A percentile compares a stretch with the other conserved stretches of the same genome.
These are phyloP conservation scores for Brassica hybrid DNA, from an alignment of 441 rosid species.

Conservation along the genomic window DNA sequence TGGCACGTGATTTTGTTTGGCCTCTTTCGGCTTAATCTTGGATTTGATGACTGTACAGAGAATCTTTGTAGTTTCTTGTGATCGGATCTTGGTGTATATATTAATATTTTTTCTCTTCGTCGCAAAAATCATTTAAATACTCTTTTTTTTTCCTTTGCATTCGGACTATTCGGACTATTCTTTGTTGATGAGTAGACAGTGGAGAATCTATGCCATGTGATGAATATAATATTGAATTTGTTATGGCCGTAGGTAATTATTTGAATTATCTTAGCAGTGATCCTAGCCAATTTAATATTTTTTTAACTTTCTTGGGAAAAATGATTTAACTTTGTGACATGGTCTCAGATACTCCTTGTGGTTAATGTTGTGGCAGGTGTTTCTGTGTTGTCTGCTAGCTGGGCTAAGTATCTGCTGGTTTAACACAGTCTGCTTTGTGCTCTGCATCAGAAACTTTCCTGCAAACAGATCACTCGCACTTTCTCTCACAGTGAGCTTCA, in stretches of 20 bases:
- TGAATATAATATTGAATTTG: conserved; percentile 9
- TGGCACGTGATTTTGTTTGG: conserved; percentile 37
- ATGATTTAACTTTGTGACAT: neutral
- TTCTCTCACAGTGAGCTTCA: conserved; percentile 93
- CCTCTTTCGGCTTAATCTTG: conserved; percentile 15
- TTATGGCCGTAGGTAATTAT: neutral
- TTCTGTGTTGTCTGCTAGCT: conserved; percentile 80
- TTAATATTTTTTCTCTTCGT: neutral
- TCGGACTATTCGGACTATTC: conserved; percentile 8
- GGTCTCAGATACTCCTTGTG: neutral
- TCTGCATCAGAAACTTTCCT: conserved; percentile 86
- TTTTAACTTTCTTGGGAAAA: neutral
- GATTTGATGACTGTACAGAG: conserved; percentile 1
- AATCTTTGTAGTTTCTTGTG: conserved; percentile 28
- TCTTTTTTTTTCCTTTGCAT: neutral
- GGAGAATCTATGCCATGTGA: conserved; percentile 14
- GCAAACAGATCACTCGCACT: conserved; percentile 80
- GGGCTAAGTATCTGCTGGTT: conserved; percentile 99
- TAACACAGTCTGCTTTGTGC: conserved; percentile 97
- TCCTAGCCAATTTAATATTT: neutral
- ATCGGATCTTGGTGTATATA: conserved; percentile 34
- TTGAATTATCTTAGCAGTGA: conserved; percentile 2
- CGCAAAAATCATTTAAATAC: neutral
- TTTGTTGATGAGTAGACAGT: conserved; percentile 9
- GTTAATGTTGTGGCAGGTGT: conserved; percentile 60